Evolutionary conservation across 495 filamentous ascomycete species (phyloP), one percentile per base, ranked within the genome.

Genomic region (Penicillium herquei): DNA sequence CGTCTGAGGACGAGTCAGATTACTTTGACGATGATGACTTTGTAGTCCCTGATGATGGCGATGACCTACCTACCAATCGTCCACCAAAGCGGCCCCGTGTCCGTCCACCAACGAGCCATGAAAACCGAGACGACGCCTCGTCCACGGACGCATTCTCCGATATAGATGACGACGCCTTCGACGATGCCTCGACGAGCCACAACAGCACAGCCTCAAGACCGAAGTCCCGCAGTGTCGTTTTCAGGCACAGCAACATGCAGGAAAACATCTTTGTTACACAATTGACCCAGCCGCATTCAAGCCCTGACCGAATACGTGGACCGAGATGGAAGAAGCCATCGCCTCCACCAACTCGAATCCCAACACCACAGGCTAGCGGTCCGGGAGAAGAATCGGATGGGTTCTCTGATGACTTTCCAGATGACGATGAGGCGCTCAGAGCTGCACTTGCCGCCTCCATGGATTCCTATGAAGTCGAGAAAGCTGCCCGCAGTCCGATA

Each of bases 231-330:
- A 73, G 74, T 39, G 79, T 77, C 59, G 66, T 77, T 0, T 72
- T 78, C 5, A 81, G 74, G 57, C 67, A 72, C 21, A 63, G 57
- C 17, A 72, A 64, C 32, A 51, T 71, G 7, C 74, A 75, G 51
- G 72, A 78, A n/a, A 76, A 81, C 48, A 76, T 80, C 1, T 82
- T 81, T 44, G 76, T 80, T 26, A 81, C 79, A 0, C 79, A 82
- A 61, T 67, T 80, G 49, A 79, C 79, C 1, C 75, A 76, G 51
- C 72, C 78, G 10, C 63, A 70, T 39, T 78, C 79, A 2, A 81
- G 78, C 51, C 79, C 79, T 0, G 80, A 80, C 57, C 58, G 73
- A 52, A 78, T 82, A 39, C 76, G 78, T n/a, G 73, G 73, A 6
- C 77, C 78, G n/a, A 68, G 76, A 34, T 82, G 79, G 79, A 75